A percentile compares a stretch with the other conserved stretches of the same genome.
phyloP scores from a whole-genome alignment of 208 protist genomes.

The Leishmania lainsoni region DNA sequence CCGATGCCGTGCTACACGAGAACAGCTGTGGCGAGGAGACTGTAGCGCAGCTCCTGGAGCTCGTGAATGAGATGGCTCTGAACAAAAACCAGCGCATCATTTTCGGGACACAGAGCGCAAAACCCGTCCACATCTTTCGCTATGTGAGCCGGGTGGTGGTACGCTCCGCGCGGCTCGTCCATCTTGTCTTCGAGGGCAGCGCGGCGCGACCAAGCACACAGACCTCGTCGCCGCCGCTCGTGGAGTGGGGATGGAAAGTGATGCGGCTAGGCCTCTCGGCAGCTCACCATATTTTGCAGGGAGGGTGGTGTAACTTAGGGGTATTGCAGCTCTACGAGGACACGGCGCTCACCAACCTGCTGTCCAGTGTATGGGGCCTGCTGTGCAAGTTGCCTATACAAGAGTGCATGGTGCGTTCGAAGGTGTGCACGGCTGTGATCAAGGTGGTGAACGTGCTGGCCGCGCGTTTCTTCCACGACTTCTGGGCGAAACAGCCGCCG shows the following conservation, averaged over 20 bases:
- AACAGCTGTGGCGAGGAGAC: conserved; percentile 8
- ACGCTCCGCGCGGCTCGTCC: conserved; percentile 14
- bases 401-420: conserved; percentile 40
- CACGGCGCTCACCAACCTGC: conserved; percentile 30
- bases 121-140: conserved; percentile 34
- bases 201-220: conserved; percentile 2
- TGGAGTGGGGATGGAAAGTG: conserved; percentile 64
- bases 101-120: conserved; percentile 31
- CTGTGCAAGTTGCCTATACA: conserved; percentile 27
- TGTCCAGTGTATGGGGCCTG: conserved; percentile 42
- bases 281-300: conserved; percentile 47
- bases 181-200: conserved; percentile 2
- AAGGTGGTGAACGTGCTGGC: conserved; percentile 41
- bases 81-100: conserved; percentile 52
- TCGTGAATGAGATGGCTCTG: conserved; percentile 40
- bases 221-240: conserved; percentile 6
- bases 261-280: conserved; percentile 40
- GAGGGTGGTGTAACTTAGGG: conserved; percentile 65
- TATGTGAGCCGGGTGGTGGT: conserved; percentile 26
- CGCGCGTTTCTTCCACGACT: conserved; percentile 49
- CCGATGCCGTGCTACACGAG: conserved; percentile 25
- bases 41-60: conserved; percentile 31
- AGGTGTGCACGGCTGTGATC: conserved; percentile 39
- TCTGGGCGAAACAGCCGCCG: conserved; percentile 38
- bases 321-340: conserved; percentile 60